These are phyloP conservation scores for Monilinia vaccinii-corymbosi DNA, from an alignment of 2,329 filamentous ascomycete genomes.

Conservation along the genomic window DNA sequence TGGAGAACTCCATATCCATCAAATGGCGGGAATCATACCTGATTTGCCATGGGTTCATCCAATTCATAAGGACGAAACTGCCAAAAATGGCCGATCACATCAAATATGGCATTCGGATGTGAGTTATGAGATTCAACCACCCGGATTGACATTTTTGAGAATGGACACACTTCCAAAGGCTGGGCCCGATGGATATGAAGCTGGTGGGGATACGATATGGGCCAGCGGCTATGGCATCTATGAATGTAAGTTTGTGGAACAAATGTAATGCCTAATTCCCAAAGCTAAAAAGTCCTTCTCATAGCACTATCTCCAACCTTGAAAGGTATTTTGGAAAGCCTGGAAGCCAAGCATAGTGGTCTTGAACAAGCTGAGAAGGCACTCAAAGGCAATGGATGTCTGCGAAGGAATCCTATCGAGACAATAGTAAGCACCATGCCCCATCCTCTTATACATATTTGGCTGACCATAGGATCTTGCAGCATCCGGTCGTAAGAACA, in stretches of 20 bases:
- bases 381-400: constrained; percentile 6
- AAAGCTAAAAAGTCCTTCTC: constrained; percentile 34
- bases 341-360: constrained; percentile 5
- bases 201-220: constrained; percentile 57
- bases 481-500: constrained; percentile 26
- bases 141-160: constrained; percentile 39
- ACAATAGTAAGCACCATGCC: constrained; percentile 9
- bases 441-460: not conserved
- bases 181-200: constrained; percentile 37
- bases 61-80: constrained; percentile 9
- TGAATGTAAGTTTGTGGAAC: constrained; percentile 35
- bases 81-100: constrained; percentile 12
- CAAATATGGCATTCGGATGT: constrained; percentile 30
- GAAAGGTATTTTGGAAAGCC: not conserved
- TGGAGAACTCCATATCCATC: constrained; percentile 24
- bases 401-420: constrained; percentile 25
- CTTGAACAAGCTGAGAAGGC: not conserved
- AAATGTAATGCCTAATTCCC: constrained; percentile 33
- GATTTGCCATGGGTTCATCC: constrained; percentile 11
- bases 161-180: constrained; percentile 49
- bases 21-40: constrained; percentile 9
- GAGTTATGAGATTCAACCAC: constrained; percentile 41
- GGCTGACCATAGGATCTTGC: constrained; percentile 3
- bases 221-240: constrained; percentile 34
- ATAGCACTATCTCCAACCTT: constrained; percentile 2